Evolutionary conservation across 164 flowering plant species (phyloP), one percentile per base, ranked within the genome.

Genomic region (Litsea cubeba): DNA sequence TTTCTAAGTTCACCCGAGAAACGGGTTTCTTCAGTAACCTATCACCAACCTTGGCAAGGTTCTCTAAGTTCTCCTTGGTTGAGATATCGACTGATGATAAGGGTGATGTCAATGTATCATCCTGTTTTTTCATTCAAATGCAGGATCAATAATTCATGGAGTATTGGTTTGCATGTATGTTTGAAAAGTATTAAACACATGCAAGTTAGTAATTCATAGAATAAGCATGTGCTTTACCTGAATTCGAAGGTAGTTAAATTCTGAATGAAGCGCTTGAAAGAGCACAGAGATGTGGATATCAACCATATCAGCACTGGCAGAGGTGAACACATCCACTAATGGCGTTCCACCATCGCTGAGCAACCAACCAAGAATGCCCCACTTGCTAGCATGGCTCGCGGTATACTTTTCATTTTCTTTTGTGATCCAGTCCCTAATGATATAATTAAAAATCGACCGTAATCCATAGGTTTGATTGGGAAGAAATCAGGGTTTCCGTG

Each of bases 311-410:
- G 75, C 76, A 68, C 80, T 76, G 50, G 82, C 81, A 17, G 74
- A 76, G 32, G 75, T 77, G 65, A 81, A 82, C 22, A 70, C 71
- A 20, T 84, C 82, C 10, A 82, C 50, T 49, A 82, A 66, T 32
- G 87, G 85, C 46, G 72, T 58, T 0, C 76, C 66, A 62, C 83
- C 82, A 0, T 65, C 40, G 8, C 28, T 71, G 12, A 58, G 26
- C 40, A 79, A 51, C 85, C 85, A 84, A n/a, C 81, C 82, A 32
- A 82, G 46, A 26, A 76, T 8, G 5, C 84, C 84, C 87, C 87
- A 84, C 12, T 76, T 81, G 25, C 85, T 70, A 22, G 82, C 84
- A 1, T 6, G 28, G 2, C 60, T 51, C 0, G 84, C 82, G 26
- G 35, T 58, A 68, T 77, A 84, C 57, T 77, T 77, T 23, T 65